Evolutionary conservation across 805 yeast genomes (phyloP).

Genomic region (Nakazawaea sp.): DNA sequence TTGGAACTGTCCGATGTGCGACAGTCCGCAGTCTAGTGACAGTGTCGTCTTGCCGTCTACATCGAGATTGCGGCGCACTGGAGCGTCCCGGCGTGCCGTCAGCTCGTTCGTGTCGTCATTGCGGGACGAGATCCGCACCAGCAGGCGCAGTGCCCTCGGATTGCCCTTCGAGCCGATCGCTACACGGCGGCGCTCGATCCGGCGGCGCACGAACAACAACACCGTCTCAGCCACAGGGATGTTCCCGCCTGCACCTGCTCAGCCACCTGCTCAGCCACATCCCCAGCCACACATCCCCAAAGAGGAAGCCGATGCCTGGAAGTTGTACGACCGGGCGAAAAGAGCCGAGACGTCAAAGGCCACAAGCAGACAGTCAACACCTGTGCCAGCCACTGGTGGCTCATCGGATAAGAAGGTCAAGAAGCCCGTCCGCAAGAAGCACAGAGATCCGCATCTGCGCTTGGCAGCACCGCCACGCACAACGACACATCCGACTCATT

Average conservation of each 20-base stretch:
- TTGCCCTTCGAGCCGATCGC: constrained; percentile 7
- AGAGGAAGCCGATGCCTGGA: constrained; percentile 23
- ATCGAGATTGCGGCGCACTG: constrained; percentile 4
- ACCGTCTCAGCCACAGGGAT: constrained; percentile 1
- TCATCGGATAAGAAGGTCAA: constrained; percentile 12
- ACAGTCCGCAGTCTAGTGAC: constrained; percentile 20
- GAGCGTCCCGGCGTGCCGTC: constrained; percentile 4
- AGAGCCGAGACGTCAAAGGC: constrained; percentile 6
- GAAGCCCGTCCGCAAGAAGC: constrained; percentile 10
- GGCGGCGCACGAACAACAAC: constrained; percentile 2
- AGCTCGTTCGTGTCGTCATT: constrained; percentile 15
- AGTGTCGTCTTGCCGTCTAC: constrained; percentile 14
- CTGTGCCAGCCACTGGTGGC: constrained; percentile 10
- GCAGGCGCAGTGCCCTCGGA: constrained; percentile 17
- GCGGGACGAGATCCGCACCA: constrained; percentile 18
- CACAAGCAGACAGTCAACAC: constrained; percentile 1
- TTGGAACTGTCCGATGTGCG: constrained; percentile 30
- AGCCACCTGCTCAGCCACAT: constrained; percentile 17
- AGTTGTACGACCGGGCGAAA: constrained; percentile 18
- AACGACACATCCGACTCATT: background rate
- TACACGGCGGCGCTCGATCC: constrained; percentile 1
- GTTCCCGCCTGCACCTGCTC: constrained; percentile 6
- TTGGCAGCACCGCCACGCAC: background rate
- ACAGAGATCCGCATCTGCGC: background rate
- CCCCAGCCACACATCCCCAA: constrained; percentile 11